Conservation (phyloP, 768 basidiomycete species). For the Clitopilus passeckerianus region DNA sequence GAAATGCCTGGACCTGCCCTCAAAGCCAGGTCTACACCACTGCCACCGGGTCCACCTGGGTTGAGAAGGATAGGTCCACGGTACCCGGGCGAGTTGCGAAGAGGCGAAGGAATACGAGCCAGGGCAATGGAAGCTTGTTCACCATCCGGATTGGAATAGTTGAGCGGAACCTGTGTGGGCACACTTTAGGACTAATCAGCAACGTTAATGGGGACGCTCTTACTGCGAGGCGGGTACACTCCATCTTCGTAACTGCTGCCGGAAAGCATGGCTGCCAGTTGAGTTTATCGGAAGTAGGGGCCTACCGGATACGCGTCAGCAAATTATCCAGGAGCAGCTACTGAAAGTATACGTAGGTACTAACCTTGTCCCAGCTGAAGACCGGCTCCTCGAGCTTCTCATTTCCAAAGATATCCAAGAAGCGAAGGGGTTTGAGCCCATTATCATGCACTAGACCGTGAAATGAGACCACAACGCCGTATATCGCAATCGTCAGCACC, state of each 20-base stretch:
- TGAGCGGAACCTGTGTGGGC: constrained; percentile 41
- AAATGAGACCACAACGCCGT: not conserved
- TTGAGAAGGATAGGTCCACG: constrained; percentile 41
- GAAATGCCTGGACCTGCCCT: constrained; percentile 18
- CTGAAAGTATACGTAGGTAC: not conserved
- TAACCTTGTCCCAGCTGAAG: not conserved
- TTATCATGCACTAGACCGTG: not conserved
- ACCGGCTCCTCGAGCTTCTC: not conserved
- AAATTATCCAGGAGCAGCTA: not conserved
- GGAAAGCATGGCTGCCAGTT: not conserved
- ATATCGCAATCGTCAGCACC: not conserved
- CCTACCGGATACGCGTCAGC: not conserved
- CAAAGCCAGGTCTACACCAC: constrained; percentile 28
- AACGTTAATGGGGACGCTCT: not conserved
- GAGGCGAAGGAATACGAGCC: constrained; percentile 30
- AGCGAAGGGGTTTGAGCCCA: not conserved
- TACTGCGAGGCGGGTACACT: not conserved
- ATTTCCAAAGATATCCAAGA: not conserved
- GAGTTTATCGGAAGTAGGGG: not conserved
- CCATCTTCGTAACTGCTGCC: not conserved
- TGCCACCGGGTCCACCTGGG: constrained; percentile 45
- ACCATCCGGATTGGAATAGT: constrained; percentile 35
- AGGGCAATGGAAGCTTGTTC: constrained; percentile 36
- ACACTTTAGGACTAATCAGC: not conserved
- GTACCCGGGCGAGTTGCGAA: constrained; percentile 24